Percentiles rank a stretch among this genome's conserved stretches.
phyloP scores from a whole-genome alignment of 148 eudicot genomes.

The Limonium bicolor region DNA sequence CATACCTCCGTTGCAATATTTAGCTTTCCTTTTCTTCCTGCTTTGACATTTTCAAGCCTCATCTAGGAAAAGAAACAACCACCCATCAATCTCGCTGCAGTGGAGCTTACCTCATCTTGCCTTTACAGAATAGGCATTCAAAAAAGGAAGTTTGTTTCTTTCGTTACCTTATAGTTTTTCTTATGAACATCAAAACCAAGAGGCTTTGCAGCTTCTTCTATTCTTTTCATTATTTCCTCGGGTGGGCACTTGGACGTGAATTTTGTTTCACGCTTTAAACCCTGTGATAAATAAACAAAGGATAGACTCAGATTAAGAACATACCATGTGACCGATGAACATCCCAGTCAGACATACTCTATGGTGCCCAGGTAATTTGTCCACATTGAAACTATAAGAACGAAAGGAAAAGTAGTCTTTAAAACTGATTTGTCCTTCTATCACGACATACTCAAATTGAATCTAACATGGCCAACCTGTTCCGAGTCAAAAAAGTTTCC shows the following conservation, averaged over 20 bases:
- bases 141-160: background rate
- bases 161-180: constrained; percentile 80
- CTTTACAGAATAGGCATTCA: background rate
- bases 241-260: constrained; percentile 81
- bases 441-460: too few relatives aligned
- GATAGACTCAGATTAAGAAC: too few relatives aligned
- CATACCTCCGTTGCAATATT: constrained; percentile 88
- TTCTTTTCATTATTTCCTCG: constrained; percentile 66
- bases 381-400: too few relatives aligned
- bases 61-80: constrained; percentile 35
- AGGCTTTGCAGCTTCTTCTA: constrained; percentile 96
- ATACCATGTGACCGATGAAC: too few relatives aligned
- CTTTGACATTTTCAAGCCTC: constrained; percentile 88
- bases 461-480: constrained; percentile 40
- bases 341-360: too few relatives aligned
- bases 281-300: too few relatives aligned
- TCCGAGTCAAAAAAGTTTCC: constrained; percentile 70
- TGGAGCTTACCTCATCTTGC: too few relatives aligned
- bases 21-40: constrained; percentile 96
- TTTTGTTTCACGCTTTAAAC: constrained; percentile 82
- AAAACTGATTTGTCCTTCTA: too few relatives aligned
- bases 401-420: too few relatives aligned
- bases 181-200: constrained; percentile 86
- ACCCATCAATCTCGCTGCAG: too few relatives aligned
- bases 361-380: too few relatives aligned